Conservation (phyloP, 225 moss, liverwort and hornwort species). For the Pseudisothecium myosuroides region DNA sequence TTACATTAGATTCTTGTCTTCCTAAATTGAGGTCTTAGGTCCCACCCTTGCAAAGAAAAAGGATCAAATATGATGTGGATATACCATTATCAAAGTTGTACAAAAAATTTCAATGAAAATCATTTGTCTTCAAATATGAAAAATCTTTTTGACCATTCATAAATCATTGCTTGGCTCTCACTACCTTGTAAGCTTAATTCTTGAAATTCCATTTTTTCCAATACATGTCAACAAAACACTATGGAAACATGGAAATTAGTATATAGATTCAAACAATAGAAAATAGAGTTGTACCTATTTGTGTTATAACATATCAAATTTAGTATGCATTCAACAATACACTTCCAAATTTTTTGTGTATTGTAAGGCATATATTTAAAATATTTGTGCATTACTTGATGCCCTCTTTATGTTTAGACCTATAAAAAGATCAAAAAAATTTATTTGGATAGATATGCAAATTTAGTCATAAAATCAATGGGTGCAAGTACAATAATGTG, state of each 20-base stretch:
- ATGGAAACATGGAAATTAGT: background rate
- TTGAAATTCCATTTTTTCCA: background rate
- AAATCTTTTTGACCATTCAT: background rate
- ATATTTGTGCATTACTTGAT: background rate
- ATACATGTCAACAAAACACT: background rate
- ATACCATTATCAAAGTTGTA: background rate
- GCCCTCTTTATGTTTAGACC: background rate
- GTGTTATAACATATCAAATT: background rate
- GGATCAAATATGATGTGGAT: background rate
- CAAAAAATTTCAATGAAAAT: background rate
- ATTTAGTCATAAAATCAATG: background rate
- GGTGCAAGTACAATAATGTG: background rate
- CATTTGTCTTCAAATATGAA: background rate
- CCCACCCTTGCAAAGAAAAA: background rate
- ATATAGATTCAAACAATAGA: background rate
- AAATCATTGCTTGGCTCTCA: background rate
- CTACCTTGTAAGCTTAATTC: background rate
- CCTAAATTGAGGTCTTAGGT: background rate
- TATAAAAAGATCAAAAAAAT: accelerated
- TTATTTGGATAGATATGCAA: background rate
- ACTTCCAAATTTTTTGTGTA: background rate
- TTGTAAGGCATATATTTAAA: background rate
- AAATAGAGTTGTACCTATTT: background rate
- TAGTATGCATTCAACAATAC: background rate
- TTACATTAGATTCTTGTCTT: background rate